Evolutionary conservation across 257 asterid species (phyloP).

Genomic region (Scutellaria minor): DNA sequence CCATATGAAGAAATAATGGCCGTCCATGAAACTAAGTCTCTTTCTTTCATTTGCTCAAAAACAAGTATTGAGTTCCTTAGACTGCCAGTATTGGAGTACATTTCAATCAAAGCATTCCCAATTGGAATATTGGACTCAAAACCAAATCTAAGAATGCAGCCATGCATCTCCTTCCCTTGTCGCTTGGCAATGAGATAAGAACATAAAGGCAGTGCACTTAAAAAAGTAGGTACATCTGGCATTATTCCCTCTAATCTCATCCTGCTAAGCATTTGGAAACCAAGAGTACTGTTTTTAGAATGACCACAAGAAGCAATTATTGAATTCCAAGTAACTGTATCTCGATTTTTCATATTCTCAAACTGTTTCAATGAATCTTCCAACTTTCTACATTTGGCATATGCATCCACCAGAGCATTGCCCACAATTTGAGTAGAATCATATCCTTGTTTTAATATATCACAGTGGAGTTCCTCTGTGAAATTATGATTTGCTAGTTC

Average conservation of each 20-base stretch:
- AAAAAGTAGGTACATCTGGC: constrained; percentile 67
- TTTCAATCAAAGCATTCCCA: constrained; percentile 80
- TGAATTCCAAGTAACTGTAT: constrained; percentile 77
- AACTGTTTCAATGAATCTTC: constrained; percentile 69
- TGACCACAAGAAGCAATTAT: constrained; percentile 69
- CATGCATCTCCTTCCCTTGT: constrained; percentile 88
- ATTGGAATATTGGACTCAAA: constrained; percentile 55
- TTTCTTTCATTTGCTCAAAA: constrained; percentile 64
- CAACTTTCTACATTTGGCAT: constrained; percentile 66
- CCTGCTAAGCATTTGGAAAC: constrained; percentile 67
- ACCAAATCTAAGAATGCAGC: constrained; percentile 62
- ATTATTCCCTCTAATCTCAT: constrained; percentile 67
- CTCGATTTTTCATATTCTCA: constrained; percentile 65
- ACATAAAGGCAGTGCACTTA: constrained; percentile 69
- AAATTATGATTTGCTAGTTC: constrained; percentile 40
- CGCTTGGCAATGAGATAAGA: constrained; percentile 69
- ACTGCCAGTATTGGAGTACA: constrained; percentile 76
- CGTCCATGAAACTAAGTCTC: constrained; percentile 83
- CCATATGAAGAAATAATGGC: constrained; percentile 76
- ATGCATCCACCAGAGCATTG: constrained; percentile 72
- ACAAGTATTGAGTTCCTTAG: constrained; percentile 55
- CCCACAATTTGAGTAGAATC: constrained; percentile 59
- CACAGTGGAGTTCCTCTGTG: constrained; percentile 63
- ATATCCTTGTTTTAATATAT: constrained; percentile 64
- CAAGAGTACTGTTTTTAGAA: constrained; percentile 53